Conservation (phyloP, 352 stramenopile species). For the Phytophthora niederhauseri region DNA sequence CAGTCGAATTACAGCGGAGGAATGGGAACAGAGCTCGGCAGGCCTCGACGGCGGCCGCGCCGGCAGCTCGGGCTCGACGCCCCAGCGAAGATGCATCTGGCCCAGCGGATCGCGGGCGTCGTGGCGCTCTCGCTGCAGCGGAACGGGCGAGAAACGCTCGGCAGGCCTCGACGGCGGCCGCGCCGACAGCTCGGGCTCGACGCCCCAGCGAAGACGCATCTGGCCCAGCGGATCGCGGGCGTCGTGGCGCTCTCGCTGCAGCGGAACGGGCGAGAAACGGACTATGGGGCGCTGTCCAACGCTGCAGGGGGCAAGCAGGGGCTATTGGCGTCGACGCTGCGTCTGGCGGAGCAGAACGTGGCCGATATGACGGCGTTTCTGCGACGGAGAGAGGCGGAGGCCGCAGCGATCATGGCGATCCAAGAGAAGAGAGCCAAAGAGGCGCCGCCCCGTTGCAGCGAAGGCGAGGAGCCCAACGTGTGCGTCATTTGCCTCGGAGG, state of each 20-base stretch:
- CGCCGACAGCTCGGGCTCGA: conserved; percentile 30
- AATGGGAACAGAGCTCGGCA: conserved; percentile 7
- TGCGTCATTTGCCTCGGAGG: conserved; percentile 48
- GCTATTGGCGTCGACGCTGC: conserved; percentile 33
- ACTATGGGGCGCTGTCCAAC: not conserved
- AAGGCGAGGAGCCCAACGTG: conserved; percentile 9
- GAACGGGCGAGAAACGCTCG: conserved; percentile 2
- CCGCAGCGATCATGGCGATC: conserved; percentile 3
- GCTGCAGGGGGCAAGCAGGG: conserved; percentile 11
- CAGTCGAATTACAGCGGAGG: conserved; percentile 1
- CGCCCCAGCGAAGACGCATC: conserved; percentile 13
- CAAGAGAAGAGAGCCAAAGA: not conserved
- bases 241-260: conserved; percentile 37
- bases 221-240: conserved; percentile 31
- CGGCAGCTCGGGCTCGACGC: conserved; percentile 31
- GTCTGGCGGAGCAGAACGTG: conserved; percentile 34
- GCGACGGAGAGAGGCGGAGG: conserved; percentile 1
- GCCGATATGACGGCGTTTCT: conserved; percentile 38
- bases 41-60: conserved; percentile 5
- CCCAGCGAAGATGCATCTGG: conserved; percentile 20
- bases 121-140: conserved; percentile 36
- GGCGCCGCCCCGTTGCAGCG: not conserved
- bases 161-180: conserved; percentile 2
- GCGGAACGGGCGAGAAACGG: conserved; percentile 8
- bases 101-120: conserved; percentile 27